These are phyloP conservation scores for Boletellus deceptivus DNA, from an alignment of 1,284 basidiomycete species.

Conservation along the genomic window DNA sequence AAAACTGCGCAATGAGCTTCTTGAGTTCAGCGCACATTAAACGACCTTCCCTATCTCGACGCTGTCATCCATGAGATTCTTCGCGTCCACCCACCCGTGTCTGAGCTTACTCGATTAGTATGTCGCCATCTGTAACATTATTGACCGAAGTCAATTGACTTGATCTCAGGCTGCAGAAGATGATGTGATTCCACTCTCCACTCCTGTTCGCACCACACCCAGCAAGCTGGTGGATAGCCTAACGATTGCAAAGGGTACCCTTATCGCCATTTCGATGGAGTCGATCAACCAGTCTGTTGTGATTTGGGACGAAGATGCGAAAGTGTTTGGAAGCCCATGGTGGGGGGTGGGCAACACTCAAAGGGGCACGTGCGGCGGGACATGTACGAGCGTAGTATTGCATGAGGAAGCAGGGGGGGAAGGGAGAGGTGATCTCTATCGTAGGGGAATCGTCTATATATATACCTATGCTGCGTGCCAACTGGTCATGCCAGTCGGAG, in stretches of 20 bases:
- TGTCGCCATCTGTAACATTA: neutral
- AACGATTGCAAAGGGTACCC: constrained; percentile 43
- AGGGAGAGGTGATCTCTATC: too few relatives aligned
- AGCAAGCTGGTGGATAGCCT: constrained; percentile 40
- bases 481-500: too few relatives aligned
- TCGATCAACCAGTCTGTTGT: constrained; percentile 43
- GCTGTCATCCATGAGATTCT: constrained; percentile 29
- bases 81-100: constrained; percentile 12
- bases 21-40: constrained; percentile 22
- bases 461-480: too few relatives aligned
- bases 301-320: constrained; percentile 37
- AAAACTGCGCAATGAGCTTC: constrained; percentile 43
- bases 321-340: too few relatives aligned
- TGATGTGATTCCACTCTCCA: constrained; percentile 44
- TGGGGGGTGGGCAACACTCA: too few relatives aligned
- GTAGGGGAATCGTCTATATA: too few relatives aligned
- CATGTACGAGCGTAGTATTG: too few relatives aligned
- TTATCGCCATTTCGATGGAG: constrained; percentile 40
- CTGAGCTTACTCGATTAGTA: constrained; percentile 8
- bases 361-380: too few relatives aligned
- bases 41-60: constrained; percentile 33
- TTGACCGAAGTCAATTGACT: neutral
- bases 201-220: constrained; percentile 27
- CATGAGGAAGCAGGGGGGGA: too few relatives aligned
- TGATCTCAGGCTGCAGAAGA: constrained; percentile 41